Evolutionary conservation across 768 basidiomycete species (phyloP), one percentile per base, ranked within the genome.

Genomic region (Mycena rosella): DNA sequence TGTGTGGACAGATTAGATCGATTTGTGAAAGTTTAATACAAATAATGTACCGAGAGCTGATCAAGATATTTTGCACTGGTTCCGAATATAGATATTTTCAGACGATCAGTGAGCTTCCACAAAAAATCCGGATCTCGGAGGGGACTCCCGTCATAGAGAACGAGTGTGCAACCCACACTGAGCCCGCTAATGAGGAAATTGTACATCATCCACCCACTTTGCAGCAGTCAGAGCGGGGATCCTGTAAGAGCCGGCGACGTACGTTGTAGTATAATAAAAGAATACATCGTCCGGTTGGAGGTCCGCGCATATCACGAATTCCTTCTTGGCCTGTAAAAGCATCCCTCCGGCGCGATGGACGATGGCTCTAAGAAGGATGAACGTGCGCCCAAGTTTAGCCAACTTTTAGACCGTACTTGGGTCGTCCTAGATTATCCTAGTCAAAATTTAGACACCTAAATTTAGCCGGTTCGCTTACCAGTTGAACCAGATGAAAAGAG

Each of bases 181-280:
- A 95, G 83, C 11, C 86, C 89, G 60, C 87, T 86, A 32, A 91
- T 83, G 38, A 94, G 88, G 77, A 93, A 94, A 75, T 94, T 94
- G 89, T 91, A 95, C 93, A 95, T 94, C 93, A 95, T 95, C 93
- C 93, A 94, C 49, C 91, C 91, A 20, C 91, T 93, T 71, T 10
- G 71, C 71, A 67, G 64, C 45, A 32, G 63, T 64, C 52, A 67
- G 15, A 51, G 42, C 42, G 60, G 27, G n/a, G n/a, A 48, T 48
- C 8, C 18, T 8, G 20, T 22, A 47, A 64, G 45, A 55, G 59
- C 36, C 62, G 58, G 13, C 55, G 49, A 81, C 89, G 72, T 69
- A 92, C 91, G 91, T 92, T 52, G 91, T 93, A 0, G 92, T 93
- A 72, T 93, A 94, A 75, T 92, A 93, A 74, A 93, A 92, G 79